phyloP scores from a whole-genome alignment of 2,329 filamentous ascomycete species.

The Boeremia exigua region DNA sequence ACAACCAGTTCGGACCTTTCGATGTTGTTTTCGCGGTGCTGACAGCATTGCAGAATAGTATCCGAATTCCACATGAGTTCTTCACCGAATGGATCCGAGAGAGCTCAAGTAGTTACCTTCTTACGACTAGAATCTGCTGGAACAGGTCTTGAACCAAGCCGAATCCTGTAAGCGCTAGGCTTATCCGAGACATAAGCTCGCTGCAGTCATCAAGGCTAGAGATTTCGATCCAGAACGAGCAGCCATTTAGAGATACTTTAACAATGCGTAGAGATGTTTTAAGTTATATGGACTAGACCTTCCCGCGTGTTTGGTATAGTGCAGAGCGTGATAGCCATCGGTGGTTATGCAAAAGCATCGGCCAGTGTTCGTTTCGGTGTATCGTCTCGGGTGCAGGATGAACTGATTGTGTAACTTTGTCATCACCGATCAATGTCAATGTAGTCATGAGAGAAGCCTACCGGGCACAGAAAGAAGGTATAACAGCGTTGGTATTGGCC shows the following conservation, averaged over 20 bases:
- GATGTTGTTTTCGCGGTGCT: conserved; percentile 2
- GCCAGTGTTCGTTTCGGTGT: too few relatives aligned
- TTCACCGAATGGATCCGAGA: neutral
- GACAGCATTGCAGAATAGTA: neutral
- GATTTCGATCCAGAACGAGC: neutral
- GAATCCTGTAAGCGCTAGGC: conserved; percentile 9
- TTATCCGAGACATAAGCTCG: neutral
- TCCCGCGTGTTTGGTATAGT: too few relatives aligned
- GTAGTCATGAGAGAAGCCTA: too few relatives aligned
- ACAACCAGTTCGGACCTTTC: conserved; percentile 20
- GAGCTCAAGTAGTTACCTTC: neutral
- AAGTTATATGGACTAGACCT: too few relatives aligned
- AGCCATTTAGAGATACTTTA: neutral
- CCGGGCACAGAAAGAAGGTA: too few relatives aligned
- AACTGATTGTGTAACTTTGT: too few relatives aligned
- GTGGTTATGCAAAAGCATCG: too few relatives aligned
- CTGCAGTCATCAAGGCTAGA: neutral
- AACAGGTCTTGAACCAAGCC: neutral
- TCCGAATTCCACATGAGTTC: neutral
- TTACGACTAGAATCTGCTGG: neutral
- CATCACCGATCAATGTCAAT: too few relatives aligned
- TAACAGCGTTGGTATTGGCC: too few relatives aligned
- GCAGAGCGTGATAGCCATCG: too few relatives aligned
- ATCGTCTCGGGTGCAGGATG: too few relatives aligned
- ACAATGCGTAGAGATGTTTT: neutral